Evolutionary conservation across 306 rosid genomes (phyloP), one percentile per base, ranked within the genome.

Genomic region (Cicer bijugum): DNA sequence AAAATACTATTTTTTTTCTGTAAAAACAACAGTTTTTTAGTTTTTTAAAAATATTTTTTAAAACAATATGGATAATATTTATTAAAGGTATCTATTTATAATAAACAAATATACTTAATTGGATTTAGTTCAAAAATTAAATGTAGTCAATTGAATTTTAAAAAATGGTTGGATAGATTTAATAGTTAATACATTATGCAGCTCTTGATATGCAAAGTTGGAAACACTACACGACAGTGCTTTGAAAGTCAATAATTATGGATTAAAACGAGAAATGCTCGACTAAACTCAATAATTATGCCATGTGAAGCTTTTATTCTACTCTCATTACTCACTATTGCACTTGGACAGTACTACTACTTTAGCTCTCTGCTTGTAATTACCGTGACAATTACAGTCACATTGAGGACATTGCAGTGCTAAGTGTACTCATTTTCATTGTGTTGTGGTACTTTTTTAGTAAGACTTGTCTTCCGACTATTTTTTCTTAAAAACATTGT

Each of bases 241-340:
- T 20, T 20, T 56, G 14, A 20, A 56, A 56, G 14, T 6, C 62
- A 10, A 20, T 20, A 56, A 9, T 56, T 8, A 0, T 20, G 5
- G 12, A 56, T 56, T 56, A 5, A 12, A 59, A 59, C 43, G 43
- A 38, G 1, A 59, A 63, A 64, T 64, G 69, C 37, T 42, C 52
- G 52, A 64, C 69, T 40, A 7, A 64, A 8, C 16, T 63, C 33
- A 63, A 63, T 28, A 10, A 57, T 20, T 56, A 56, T 56, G 14
- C 8, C 61, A 9, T 55, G 6, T 19, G 37, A 55, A 20, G 6
- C 62, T 23, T 57, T 20, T 57, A 23, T 20, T 57, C 15, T 23
- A 55, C 61, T 55, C 59, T 17, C 37, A 55, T 4, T 0, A 9
- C 12, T 52, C 2, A 2, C 59, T 15, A 17, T 17, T 8, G 59